phyloP scores from a whole-genome alignment of 2,329 filamentous ascomycete species.

The Claviceps sp. region DNA sequence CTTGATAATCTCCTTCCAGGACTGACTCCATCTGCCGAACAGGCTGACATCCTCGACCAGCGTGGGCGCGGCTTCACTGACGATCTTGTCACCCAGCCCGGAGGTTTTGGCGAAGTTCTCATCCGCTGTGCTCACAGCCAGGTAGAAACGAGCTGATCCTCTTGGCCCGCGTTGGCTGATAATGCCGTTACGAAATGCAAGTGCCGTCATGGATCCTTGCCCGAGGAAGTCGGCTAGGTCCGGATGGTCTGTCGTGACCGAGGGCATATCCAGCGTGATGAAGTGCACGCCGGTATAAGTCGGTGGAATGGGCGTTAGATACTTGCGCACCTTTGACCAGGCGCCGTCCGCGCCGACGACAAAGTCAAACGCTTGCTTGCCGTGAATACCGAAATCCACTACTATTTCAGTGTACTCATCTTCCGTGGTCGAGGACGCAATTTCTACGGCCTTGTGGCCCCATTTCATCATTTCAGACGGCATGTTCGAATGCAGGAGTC shows the following conservation, averaged over 20 bases:
- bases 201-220: neutral
- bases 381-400: conserved; percentile 13
- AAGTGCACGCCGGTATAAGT: neutral
- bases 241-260: neutral
- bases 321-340: neutral
- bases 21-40: neutral
- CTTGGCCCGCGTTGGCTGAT: neutral
- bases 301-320: neutral
- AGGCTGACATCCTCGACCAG: neutral
- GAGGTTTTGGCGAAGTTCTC: neutral
- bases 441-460: neutral
- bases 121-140: neutral
- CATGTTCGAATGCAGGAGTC: neutral
- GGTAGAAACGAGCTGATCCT: neutral
- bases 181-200: neutral
- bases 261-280: neutral
- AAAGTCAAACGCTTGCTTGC: conserved; percentile 7
- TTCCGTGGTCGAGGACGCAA: conserved; percentile 9
- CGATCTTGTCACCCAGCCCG: neutral
- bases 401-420: conserved; percentile 6
- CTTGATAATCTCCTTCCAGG: neutral
- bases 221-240: neutral
- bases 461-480: neutral
- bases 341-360: conserved; percentile 10
- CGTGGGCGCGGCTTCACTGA: neutral